Evolutionary conservation across 2,329 filamentous ascomycete genomes (phyloP).

Genomic region (Mycocentrospora acerina): DNA sequence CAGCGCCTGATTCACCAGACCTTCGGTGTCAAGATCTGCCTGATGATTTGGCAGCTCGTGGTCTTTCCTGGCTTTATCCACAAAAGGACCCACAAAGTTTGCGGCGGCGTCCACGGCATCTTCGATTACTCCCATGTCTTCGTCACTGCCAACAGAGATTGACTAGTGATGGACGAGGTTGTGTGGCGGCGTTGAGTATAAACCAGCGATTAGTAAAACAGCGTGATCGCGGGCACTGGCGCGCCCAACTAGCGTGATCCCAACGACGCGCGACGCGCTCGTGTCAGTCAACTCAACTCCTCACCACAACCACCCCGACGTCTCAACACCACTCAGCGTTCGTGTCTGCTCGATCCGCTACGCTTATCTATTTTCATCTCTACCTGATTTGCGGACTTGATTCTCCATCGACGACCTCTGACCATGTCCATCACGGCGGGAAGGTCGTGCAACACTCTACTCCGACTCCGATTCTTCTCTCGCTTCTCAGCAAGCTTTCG

Average conservation of each 20-base stretch:
- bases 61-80: conserved; percentile 17
- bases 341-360: conserved; percentile 4
- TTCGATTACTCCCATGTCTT: conserved; percentile 32
- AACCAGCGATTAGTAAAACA: not conserved
- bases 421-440: conserved; percentile 31
- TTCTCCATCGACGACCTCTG: conserved; percentile 19
- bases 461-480: conserved; percentile 31
- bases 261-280: conserved; percentile 16
- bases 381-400: conserved; percentile 16
- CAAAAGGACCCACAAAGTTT: conserved; percentile 33
- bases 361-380: conserved; percentile 1
- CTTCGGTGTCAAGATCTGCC: conserved; percentile 6
- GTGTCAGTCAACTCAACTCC: not conserved
- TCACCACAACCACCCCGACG: conserved; percentile 17
- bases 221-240: conserved; percentile 5
- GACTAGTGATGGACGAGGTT: too few species aligned
- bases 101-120: conserved; percentile 37
- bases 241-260: not conserved
- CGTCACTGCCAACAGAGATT: not conserved
- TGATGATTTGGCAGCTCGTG: conserved; percentile 8
- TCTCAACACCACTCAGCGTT: conserved; percentile 14
- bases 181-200: not conserved
- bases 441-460: conserved; percentile 23
- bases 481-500: conserved; percentile 31
- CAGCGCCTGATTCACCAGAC: conserved; percentile 32